Percentiles rank a stretch among this genome's conserved stretches.
Evolutionary conservation across 306 rosid genomes (phyloP).

Genomic region (Dalbergia cochinchinensis): DNA sequence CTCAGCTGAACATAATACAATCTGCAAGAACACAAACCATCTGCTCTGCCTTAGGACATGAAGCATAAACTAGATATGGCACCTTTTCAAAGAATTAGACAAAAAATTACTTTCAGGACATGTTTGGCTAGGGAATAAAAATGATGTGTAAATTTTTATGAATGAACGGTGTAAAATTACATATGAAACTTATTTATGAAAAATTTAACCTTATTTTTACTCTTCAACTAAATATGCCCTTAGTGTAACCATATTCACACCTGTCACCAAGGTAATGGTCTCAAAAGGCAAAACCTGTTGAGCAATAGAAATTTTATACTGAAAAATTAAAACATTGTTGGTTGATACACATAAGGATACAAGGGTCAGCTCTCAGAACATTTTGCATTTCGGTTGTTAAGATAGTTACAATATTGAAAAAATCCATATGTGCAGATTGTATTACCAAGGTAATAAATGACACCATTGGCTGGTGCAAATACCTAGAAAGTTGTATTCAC

Average conservation of each 20-base stretch:
- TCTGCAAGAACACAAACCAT: not conserved
- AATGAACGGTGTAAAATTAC: too few relatives aligned
- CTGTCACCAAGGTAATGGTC: not conserved
- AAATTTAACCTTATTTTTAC: too few relatives aligned
- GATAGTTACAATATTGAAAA: slow-evolving; percentile 47
- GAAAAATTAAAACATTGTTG: not conserved
- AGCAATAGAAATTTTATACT: not conserved
- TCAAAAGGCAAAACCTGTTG: slow-evolving; percentile 8
- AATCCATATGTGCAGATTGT: slow-evolving; percentile 46
- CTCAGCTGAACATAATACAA: not conserved
- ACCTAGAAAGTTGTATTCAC: too few relatives aligned
- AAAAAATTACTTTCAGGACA: not conserved
- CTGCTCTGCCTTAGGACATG: not conserved
- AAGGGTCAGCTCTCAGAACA: slow-evolving; percentile 41
- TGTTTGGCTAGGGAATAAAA: too few relatives aligned
- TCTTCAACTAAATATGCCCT: too few relatives aligned
- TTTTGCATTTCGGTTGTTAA: slow-evolving; percentile 48
- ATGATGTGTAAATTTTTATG: too few relatives aligned
- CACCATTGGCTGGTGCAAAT: too few relatives aligned
- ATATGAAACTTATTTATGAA: too few relatives aligned
- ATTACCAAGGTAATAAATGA: slow-evolving; percentile 37
- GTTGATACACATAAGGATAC: slow-evolving; percentile 10
- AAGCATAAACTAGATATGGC: not conserved
- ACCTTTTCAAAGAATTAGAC: not conserved
- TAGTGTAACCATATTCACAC: not conserved